Conservation (phyloP, 805 yeast species). For the Cyberlindnera mississippiensis region DNA sequence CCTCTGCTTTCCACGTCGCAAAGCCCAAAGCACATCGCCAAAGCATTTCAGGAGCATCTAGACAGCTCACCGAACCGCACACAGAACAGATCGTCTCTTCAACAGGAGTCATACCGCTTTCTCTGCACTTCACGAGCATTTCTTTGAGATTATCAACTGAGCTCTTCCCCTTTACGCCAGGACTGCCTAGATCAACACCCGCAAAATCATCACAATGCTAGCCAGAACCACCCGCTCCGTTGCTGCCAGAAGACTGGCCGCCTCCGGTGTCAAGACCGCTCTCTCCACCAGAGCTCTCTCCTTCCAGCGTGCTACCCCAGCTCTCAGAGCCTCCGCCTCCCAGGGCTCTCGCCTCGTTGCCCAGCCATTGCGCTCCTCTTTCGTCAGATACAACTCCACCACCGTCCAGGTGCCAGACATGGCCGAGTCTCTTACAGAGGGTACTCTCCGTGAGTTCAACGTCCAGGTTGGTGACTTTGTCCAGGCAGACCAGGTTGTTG, state of each 20-base stretch:
- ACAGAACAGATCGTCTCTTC: too few relatives aligned
- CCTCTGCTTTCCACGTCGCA: slow-evolving; percentile 6
- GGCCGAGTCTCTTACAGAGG: slow-evolving; percentile 99
- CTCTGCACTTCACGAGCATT: too few relatives aligned
- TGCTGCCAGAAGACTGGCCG: slow-evolving; percentile 9
- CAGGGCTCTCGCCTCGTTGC: too few relatives aligned
- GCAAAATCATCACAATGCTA: slow-evolving; percentile 6
- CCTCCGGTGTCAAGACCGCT: slow-evolving; percentile 5
- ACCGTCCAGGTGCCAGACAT: slow-evolving; percentile 91
- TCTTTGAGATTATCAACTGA: not conserved
- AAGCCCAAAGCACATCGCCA: not conserved
- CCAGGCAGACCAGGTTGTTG: slow-evolving; percentile 81
- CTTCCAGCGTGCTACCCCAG: slow-evolving; percentile 1
- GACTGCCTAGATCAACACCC: not conserved
- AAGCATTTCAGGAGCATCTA: not conserved
- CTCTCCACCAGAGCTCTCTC: slow-evolving; percentile 11
- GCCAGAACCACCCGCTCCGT: slow-evolving; percentile 14
- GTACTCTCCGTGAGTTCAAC: slow-evolving; percentile 71
- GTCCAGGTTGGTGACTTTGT: slow-evolving; percentile 87
- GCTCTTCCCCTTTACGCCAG: not conserved
- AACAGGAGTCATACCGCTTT: not conserved
- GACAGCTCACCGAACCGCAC: too few relatives aligned
- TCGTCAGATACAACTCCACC: slow-evolving; percentile 35
- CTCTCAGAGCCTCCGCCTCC: slow-evolving; percentile 1
- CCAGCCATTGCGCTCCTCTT: slow-evolving; percentile 4